Conservation (phyloP, 1,284 basidiomycete genomes). For the Leccinum griseonigrum region DNA sequence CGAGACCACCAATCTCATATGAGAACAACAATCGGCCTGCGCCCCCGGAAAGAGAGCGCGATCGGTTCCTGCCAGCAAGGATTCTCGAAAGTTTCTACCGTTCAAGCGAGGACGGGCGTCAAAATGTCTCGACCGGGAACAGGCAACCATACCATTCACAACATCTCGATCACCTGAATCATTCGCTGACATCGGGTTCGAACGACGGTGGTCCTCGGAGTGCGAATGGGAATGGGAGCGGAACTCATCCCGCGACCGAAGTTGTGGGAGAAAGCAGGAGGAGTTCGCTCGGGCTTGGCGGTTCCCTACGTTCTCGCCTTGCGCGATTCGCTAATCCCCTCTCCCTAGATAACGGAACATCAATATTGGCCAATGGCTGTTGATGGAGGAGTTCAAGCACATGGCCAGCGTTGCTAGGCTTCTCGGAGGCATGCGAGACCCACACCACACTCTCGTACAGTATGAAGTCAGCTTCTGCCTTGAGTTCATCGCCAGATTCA, state of each 20-base stretch:
- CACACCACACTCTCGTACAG: slow-evolving; percentile 32
- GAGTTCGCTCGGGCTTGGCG: slow-evolving; percentile 22
- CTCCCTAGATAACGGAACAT: slow-evolving; percentile 54
- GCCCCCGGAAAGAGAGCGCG: slow-evolving; percentile 24
- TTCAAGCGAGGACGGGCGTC: slow-evolving; percentile 23
- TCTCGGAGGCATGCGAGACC: slow-evolving; percentile 34
- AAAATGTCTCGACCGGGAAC: slow-evolving; percentile 10
- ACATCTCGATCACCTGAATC: slow-evolving; percentile 6
- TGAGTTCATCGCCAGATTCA: slow-evolving; percentile 20
- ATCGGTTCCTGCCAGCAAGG: slow-evolving; percentile 25
- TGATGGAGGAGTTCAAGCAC: slow-evolving; percentile 56
- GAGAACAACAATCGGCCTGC: slow-evolving; percentile 16
- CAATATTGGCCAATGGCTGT: slow-evolving; percentile 68
- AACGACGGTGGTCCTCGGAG: slow-evolving; percentile 6
- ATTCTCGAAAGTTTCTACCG: slow-evolving; percentile 26
- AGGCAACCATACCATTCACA: slow-evolving; percentile 11
- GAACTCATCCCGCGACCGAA: slow-evolving; percentile 12
- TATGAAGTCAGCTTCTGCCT: slow-evolving; percentile 29
- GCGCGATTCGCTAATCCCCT: slow-evolving; percentile 29
- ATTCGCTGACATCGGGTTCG: not conserved
- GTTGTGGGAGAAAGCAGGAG: slow-evolving; percentile 17
- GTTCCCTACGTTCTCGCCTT: slow-evolving; percentile 25
- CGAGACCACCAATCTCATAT: slow-evolving; percentile 12
- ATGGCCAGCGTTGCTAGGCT: slow-evolving; percentile 37
- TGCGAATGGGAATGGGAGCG: slow-evolving; percentile 6